A percentile compares a stretch with the other conserved stretches of the same genome.
Evolutionary conservation across 768 basidiomycete species (phyloP).

Genomic region (Agrocybe pediades): DNA sequence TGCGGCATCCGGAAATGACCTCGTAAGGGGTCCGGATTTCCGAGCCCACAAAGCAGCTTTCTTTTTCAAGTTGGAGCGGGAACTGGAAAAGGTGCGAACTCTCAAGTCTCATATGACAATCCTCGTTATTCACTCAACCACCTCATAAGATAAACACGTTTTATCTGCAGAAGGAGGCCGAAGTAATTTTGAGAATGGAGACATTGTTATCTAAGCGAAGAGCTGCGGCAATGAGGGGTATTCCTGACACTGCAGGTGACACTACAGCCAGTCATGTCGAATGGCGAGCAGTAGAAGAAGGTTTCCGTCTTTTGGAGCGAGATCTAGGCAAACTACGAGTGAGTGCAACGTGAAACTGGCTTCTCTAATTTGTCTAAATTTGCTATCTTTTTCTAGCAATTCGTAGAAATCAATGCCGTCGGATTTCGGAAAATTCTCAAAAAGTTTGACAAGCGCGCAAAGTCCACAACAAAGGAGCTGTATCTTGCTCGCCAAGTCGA

Average conservation of each 20-base stretch:
- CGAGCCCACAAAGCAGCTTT: conserved; percentile 96
- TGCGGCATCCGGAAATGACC: conserved; percentile 62
- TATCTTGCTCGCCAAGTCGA: conserved; percentile 97
- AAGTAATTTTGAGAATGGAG: conserved; percentile 88
- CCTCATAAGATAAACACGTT: conserved; percentile 88
- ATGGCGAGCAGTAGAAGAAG: conserved; percentile 96
- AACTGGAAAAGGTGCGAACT: conserved; percentile 85
- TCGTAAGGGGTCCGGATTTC: conserved; percentile 80
- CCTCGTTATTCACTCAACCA: not conserved
- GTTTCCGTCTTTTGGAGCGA: conserved; percentile 90
- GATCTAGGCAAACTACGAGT: conserved; percentile 97
- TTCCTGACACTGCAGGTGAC: conserved; percentile 69
- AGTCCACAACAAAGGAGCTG: conserved; percentile 92
- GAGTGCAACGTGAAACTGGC: no score
- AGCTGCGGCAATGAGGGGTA: conserved; percentile 71
- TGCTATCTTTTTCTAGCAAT: conserved; percentile 63
- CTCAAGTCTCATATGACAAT: not conserved
- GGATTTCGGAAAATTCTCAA: conserved; percentile 98
- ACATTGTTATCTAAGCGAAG: conserved; percentile 93
- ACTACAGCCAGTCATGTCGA: conserved; percentile 73
- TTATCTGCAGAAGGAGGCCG: conserved; percentile 96
- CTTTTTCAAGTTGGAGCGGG: conserved; percentile 98
- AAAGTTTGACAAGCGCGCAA: conserved; percentile 98
- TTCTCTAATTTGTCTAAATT: not conserved
- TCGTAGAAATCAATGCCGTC: conserved; percentile 95